Percentiles rank a stretch among this genome's conserved stretches.
Evolutionary conservation across 2,329 filamentous ascomycete genomes (phyloP).

Genomic region (Claviceps capensis): DNA sequence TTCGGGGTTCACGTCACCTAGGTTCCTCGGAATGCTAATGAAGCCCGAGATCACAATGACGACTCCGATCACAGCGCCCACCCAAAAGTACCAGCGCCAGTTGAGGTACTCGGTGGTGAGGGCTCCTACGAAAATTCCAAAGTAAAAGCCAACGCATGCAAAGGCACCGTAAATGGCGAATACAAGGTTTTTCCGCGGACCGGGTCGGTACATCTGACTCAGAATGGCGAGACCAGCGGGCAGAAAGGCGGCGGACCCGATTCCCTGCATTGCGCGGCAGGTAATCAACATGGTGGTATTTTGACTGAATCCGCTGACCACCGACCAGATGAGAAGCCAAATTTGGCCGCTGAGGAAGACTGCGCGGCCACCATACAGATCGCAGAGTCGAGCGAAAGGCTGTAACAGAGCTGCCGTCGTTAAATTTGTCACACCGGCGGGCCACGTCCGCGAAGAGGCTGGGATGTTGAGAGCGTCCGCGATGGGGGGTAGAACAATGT

Average conservation of each 20-base stretch:
- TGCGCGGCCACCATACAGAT: slow-evolving; percentile 48
- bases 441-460: slow-evolving; percentile 47
- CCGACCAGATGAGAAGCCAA: slow-evolving; percentile 56
- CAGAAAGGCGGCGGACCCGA: slow-evolving; percentile 55
- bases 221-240: slow-evolving; percentile 61
- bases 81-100: slow-evolving; percentile 61
- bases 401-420: slow-evolving; percentile 45
- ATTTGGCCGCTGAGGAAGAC: slow-evolving; percentile 45
- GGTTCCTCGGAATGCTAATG: slow-evolving; percentile 24
- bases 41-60: slow-evolving; percentile 31
- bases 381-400: slow-evolving; percentile 45
- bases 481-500: slow-evolving; percentile 56
- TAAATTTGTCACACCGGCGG: slow-evolving; percentile 46
- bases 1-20: slow-evolving; percentile 11
- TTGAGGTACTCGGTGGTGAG: slow-evolving; percentile 43
- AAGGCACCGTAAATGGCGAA: slow-evolving; percentile 46
- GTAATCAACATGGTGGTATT: slow-evolving; percentile 58
- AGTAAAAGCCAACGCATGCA: slow-evolving; percentile 44
- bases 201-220: slow-evolving; percentile 54
- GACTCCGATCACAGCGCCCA: slow-evolving; percentile 35
- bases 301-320: slow-evolving; percentile 55
- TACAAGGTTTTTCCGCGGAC: slow-evolving; percentile 57
- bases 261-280: slow-evolving; percentile 59
- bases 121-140: slow-evolving; percentile 56
- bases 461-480: slow-evolving; percentile 50